Percentiles rank a stretch among this genome's conserved stretches.
Conservation (phyloP, 148 eudicot species). For the Nyssa sinensis region DNA sequence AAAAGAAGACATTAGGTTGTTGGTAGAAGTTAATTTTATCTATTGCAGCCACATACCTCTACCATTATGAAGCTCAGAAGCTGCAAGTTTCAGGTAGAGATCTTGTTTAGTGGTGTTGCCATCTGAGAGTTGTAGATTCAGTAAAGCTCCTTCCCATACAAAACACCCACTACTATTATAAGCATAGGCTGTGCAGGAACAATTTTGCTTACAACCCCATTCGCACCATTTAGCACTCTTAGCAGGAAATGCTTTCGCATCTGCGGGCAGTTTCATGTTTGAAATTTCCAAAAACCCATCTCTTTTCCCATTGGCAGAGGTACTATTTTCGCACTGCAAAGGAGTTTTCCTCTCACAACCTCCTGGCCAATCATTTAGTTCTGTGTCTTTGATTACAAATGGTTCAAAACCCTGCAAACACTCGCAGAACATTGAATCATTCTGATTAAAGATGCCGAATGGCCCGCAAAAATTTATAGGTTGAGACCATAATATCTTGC, state of each 20-base stretch:
- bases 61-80: conserved; percentile 16
- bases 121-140: conserved; percentile 2
- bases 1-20: too few relatives aligned
- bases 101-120: neutral
- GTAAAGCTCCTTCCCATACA: conserved; percentile 13
- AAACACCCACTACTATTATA: conserved; percentile 6
- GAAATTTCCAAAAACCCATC: conserved; percentile 11
- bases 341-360: conserved; percentile 17
- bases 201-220: conserved; percentile 13
- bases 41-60: conserved; percentile 10
- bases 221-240: neutral
- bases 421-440: neutral
- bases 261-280: neutral
- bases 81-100: conserved; percentile 16
- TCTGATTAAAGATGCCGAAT: conserved; percentile 5
- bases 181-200: conserved; percentile 22
- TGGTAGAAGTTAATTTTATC: too few relatives aligned
- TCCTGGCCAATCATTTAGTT: neutral
- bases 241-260: neutral
- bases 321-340: conserved; percentile 9
- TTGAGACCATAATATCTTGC: conserved; percentile 2
- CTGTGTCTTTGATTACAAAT: neutral
- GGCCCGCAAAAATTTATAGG: conserved; percentile 18
- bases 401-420: conserved; percentile 19
- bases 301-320: neutral